These are phyloP conservation scores for Pyricularia sp. DNA, from an alignment of 2,329 filamentous ascomycete species.

Conservation along the genomic window DNA sequence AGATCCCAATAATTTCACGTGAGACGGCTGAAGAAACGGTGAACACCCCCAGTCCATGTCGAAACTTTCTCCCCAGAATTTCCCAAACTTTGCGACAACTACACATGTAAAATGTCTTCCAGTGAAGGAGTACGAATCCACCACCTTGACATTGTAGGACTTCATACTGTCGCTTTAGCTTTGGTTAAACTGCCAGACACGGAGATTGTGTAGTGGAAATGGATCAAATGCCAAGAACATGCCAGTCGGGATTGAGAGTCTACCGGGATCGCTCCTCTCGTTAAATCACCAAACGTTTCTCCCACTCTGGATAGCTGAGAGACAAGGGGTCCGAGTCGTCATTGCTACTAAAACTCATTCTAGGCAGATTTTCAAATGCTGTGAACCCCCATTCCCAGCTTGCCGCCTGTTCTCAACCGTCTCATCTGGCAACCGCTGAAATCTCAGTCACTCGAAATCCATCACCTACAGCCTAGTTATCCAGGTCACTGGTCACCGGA, in stretches of 20 bases:
- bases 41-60: background rate
- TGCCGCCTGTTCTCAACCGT: background rate
- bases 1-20: background rate
- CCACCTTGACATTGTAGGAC: background rate
- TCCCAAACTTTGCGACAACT: background rate
- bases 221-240: no score
- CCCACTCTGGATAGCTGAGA: background rate
- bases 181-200: background rate
- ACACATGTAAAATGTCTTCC: background rate
- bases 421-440: background rate
- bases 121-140: background rate
- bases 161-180: background rate
- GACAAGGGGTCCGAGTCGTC: background rate
- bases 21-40: background rate
- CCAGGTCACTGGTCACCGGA: slow-evolving; percentile 13
- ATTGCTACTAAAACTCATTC: background rate
- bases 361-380: background rate
- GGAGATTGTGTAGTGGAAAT: background rate
- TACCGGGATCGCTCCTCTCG: background rate
- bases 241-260: no score
- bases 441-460: background rate
- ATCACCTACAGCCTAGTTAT: slow-evolving; percentile 6
- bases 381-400: background rate
- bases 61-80: background rate
- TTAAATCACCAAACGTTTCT: no score